Conservation (phyloP, 495 filamentous ascomycete species). For the Lichina pygmaea region DNA sequence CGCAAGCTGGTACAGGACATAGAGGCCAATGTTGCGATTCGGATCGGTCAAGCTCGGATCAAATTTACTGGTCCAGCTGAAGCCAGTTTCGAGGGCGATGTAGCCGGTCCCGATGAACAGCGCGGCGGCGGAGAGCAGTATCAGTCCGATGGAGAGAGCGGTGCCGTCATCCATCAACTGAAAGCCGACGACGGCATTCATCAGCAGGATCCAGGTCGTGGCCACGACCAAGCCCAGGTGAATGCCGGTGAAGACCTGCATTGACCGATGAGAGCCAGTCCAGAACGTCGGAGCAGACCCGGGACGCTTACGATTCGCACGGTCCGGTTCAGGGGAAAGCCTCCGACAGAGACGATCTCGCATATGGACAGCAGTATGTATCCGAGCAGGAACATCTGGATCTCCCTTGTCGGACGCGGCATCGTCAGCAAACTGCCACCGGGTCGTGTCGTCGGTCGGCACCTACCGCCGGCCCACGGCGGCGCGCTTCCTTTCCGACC, state of each 20-base stretch:
- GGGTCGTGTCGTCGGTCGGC: background rate
- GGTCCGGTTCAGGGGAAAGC: slow-evolving; percentile 41
- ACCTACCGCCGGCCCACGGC: slow-evolving; percentile 76
- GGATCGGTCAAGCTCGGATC: slow-evolving; percentile 19
- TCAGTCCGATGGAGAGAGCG: slow-evolving; percentile 47
- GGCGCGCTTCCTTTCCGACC: slow-evolving; percentile 78
- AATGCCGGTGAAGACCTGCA: slow-evolving; percentile 69
- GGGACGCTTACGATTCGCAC: slow-evolving; percentile 36
- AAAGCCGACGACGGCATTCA: slow-evolving; percentile 82
- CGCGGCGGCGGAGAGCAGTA: slow-evolving; percentile 34
- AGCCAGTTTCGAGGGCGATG: slow-evolving; percentile 83
- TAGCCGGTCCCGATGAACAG: slow-evolving; percentile 85
- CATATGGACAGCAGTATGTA: slow-evolving; percentile 80
- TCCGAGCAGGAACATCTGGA: slow-evolving; percentile 73
- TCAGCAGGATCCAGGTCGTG: slow-evolving; percentile 68
- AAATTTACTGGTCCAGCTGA: slow-evolving; percentile 61
- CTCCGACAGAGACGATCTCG: slow-evolving; percentile 87
- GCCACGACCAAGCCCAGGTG: slow-evolving; percentile 77
- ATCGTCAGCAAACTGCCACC: background rate
- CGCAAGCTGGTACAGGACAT: slow-evolving; percentile 77
- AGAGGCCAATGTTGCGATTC: slow-evolving; percentile 57
- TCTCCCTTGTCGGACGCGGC: slow-evolving; percentile 34
- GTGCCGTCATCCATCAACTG: slow-evolving; percentile 91
- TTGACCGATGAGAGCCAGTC: background rate
- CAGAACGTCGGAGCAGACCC: background rate